These are phyloP conservation scores for Scheffersomyces spartinae DNA, from an alignment of 805 yeast species.

Conservation along the genomic window DNA sequence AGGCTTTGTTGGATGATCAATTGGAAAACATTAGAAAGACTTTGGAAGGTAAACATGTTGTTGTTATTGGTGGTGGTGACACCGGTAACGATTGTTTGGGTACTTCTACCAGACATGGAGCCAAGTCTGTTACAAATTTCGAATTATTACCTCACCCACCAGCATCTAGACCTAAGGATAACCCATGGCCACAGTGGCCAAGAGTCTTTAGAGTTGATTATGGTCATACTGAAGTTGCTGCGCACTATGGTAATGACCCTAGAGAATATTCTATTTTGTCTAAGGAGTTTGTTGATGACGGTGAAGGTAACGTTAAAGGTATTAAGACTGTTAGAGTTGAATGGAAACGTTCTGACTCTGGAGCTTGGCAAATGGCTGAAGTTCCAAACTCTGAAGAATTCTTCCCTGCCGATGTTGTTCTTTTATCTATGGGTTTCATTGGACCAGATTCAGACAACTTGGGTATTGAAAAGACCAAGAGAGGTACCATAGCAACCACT, in stretches of 20 bases:
- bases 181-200: constrained; percentile 99
- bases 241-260: constrained; percentile 94
- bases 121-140: constrained; percentile 85
- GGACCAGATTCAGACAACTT: constrained; percentile 88
- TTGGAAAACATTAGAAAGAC: constrained; percentile 64
- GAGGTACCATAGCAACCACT: constrained; percentile 73
- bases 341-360: constrained; percentile 91
- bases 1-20: constrained; percentile 74
- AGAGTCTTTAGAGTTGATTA: constrained; percentile 94
- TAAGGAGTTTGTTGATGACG: constrained; percentile 92
- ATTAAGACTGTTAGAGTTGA: constrained; percentile 95
- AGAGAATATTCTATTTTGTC: constrained; percentile 93
- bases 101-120: constrained; percentile 95
- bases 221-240: constrained; percentile 91
- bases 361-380: constrained; percentile 99
- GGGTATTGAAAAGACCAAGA: constrained; percentile 54
- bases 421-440: constrained; percentile 93
- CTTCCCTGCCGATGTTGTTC: constrained; percentile 89
- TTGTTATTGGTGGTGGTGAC: constrained; percentile 99
- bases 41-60: constrained; percentile 77
- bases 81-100: constrained; percentile 99
- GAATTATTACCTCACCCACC: constrained; percentile 94
- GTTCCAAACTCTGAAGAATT: constrained; percentile 89
- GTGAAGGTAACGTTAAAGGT: constrained; percentile 88
- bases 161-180: constrained; percentile 73